Base-by-base conservation (phyloP, 371 early-diverging fungal genomes). In the Mucor velutinosus region DNA sequence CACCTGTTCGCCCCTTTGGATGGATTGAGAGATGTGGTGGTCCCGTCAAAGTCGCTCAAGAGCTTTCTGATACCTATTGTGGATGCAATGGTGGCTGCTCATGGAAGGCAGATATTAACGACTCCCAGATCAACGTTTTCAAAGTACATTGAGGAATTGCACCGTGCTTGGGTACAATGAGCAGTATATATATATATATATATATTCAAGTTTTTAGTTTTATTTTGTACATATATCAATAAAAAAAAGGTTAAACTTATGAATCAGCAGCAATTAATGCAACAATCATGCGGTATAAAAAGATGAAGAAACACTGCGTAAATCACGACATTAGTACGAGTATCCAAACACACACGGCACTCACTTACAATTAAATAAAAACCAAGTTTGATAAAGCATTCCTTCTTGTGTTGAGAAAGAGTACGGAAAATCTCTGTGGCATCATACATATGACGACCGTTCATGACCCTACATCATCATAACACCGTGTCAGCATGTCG, bases 341-440 rank as follows among this genome's bases (percentile, higher is more conserved):
- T 37, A 35, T 5, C 0, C 25, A 23, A 11, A 11, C 17, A 6
- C 14, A 19, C 19, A 59, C 27, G 37, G 6, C 37, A 27, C 47
- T 14, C n/a, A 78, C 84, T 81, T 81, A 84, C 84, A 53, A 97
- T 76, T 69, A 98, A 87, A 74, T 96, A 98, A 67, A 98, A 98
- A 27, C 91, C 96, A 15, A 98, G 89, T 81, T 98, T 98, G 79
- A 94, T 84, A 73, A 97, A 97, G 78, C 92, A 89, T 81, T 98
- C 98, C 83, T 91, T 90, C 84, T 98, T 98, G 77, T 97, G 95
- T 60, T 81, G 79, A 19, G 87, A 80, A 43, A 97, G 71, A 11
- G 95, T 95, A 67, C 97, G 90, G 89, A 98, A 98, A 69, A 98
- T 96, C 79, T 97, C 97, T 51, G 98, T 98, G 5, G 98, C 95